Percentiles rank a stretch among this genome's conserved stretches.
These are phyloP conservation scores for Ophiostoma fasciatum DNA, from an alignment of 2,329 filamentous ascomycete species.

Conservation along the genomic window DNA sequence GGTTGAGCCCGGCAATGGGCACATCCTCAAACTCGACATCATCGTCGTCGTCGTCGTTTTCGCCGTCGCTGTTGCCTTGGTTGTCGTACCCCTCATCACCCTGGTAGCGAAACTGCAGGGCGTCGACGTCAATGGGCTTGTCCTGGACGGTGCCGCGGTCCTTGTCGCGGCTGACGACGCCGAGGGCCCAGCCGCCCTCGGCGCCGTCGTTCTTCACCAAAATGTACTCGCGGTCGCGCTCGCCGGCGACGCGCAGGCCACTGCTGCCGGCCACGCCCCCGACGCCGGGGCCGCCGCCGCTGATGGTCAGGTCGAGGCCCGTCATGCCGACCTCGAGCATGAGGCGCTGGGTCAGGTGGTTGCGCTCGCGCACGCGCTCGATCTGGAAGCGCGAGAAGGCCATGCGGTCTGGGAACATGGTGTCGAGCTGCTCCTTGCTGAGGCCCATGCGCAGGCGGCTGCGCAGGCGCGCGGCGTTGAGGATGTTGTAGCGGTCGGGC, in stretches of 20 bases:
- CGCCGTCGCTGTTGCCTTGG: conserved; percentile 47
- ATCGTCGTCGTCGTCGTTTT: conserved; percentile 55
- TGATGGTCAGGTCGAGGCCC: conserved; percentile 55
- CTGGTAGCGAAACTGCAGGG: conserved; percentile 40
- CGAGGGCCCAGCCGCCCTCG: conserved; percentile 90
- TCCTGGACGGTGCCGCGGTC: conserved; percentile 61
- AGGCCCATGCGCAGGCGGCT: conserved; percentile 89
- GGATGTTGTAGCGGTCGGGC: conserved; percentile 87
- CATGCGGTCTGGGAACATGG: conserved; percentile 97
- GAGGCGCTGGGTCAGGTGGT: conserved; percentile 82
- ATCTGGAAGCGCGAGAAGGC: conserved; percentile 95
- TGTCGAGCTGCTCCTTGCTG: conserved; percentile 88
- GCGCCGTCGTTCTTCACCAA: conserved; percentile 90
- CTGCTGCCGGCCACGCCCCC: conserved; percentile 30
- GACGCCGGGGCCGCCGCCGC: conserved; percentile 51
- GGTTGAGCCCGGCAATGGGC: conserved; percentile 77
- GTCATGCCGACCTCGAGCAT: conserved; percentile 93
- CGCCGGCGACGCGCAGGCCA: conserved; percentile 54
- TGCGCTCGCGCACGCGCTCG: conserved; percentile 80
- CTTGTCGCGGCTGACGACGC: conserved; percentile 78
- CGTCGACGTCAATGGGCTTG: conserved; percentile 91
- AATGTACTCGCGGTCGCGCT: conserved; percentile 87
- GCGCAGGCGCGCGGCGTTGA: conserved; percentile 81
- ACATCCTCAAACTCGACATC: conserved; percentile 77
- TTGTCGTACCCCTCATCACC: conserved; percentile 42